These are phyloP conservation scores for Auricularia auricula-judae DNA, from an alignment of 768 basidiomycete species.

Conservation along the genomic window DNA sequence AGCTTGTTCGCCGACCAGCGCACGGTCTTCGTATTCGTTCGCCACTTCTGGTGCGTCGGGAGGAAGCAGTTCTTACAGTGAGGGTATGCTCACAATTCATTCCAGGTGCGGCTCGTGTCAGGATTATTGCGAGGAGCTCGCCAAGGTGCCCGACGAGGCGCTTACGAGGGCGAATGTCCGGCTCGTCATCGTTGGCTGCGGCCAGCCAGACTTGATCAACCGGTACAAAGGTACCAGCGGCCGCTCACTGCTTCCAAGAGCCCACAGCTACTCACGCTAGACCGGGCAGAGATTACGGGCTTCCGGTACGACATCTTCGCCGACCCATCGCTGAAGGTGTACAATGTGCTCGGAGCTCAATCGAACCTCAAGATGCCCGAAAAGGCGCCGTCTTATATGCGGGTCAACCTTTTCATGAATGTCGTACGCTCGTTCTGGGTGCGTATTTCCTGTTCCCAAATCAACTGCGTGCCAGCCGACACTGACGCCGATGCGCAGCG, in stretches of 20 bases:
- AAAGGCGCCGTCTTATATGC: neutral
- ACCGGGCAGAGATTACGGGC: constrained; percentile 29
- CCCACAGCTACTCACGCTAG: neutral
- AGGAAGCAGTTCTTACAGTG: neutral
- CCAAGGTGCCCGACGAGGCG: constrained; percentile 27
- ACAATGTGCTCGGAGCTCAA: constrained; percentile 50
- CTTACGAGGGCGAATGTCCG: constrained; percentile 28
- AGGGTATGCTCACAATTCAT: neutral
- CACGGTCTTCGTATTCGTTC: constrained; percentile 53
- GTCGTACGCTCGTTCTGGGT: neutral
- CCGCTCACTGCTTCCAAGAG: neutral
- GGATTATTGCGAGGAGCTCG: constrained; percentile 41
- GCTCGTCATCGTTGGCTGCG: constrained; percentile 49
- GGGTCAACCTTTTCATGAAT: neutral
- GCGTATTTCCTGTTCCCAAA: neutral
- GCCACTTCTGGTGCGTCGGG: constrained; percentile 13
- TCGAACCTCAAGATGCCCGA: constrained; percentile 25
- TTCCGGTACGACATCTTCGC: constrained; percentile 47
- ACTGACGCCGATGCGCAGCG: constrained; percentile 7
- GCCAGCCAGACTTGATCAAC: constrained; percentile 40
- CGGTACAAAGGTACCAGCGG: constrained; percentile 32
- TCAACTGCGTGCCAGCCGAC: neutral
- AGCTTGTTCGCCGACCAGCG: constrained; percentile 37
- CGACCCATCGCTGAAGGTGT: constrained; percentile 51
- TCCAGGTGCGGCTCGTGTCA: constrained; percentile 12